Percentiles rank a stretch among this genome's conserved stretches.
phyloP scores from a whole-genome alignment of 495 filamentous ascomycete species.

The Penicillium verhagenii region DNA sequence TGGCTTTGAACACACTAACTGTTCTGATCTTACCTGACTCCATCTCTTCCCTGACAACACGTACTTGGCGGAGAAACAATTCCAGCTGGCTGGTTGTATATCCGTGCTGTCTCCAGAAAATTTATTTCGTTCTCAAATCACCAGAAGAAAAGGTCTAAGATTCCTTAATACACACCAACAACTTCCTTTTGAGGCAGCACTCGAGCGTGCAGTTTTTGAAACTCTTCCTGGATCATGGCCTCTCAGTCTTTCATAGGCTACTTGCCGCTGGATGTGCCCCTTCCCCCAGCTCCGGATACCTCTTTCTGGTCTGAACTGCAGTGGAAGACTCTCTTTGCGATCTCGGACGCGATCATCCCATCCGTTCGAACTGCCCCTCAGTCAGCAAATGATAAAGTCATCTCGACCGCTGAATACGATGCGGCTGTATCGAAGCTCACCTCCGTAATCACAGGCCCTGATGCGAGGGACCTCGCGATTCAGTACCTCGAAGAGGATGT shows the following conservation, averaged over 20 bases:
- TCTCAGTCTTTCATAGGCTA: constrained; percentile 23
- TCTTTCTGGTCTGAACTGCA: constrained; percentile 48
- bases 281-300: constrained; percentile 37
- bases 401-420: constrained; percentile 38
- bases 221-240: constrained; percentile 19
- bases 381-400: constrained; percentile 29
- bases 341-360: constrained; percentile 56
- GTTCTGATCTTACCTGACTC: background rate
- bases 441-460: constrained; percentile 25
- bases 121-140: background rate
- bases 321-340: constrained; percentile 55
- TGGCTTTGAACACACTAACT: background rate
- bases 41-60: background rate
- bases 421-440: constrained; percentile 29
- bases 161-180: background rate
- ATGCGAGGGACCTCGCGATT: constrained; percentile 30
- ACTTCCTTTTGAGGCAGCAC: background rate
- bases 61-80: background rate
- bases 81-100: background rate
- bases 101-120: background rate
- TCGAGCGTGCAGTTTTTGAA: background rate
- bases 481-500: constrained; percentile 51
- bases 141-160: background rate
- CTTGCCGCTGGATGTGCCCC: constrained; percentile 42
- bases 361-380: constrained; percentile 40